Base-by-base conservation (phyloP, 192 early-diverging fungal genomes). In the Entomortierella beljakovae region DNA sequence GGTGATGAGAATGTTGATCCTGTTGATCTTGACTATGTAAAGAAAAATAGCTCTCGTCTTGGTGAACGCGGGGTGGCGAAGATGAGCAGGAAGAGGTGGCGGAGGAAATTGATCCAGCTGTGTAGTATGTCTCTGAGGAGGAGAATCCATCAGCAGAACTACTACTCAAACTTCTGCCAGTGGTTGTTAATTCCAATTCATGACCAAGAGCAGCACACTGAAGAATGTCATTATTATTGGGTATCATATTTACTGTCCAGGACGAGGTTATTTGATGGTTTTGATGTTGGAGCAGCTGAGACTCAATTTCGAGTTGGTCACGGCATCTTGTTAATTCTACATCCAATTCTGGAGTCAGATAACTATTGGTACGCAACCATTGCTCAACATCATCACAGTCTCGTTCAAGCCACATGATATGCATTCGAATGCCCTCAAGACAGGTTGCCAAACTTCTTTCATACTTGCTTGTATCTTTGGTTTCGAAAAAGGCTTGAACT, bases 351-450 rank as follows among this genome's bases (percentile, higher is more conserved):
- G 40, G 9, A 0, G 26, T 54, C 67, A 79, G 43, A 26, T 79
- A 79, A 1, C 75, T 68, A 61, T 79, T 69, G 7, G 16, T 15
- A 25, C 56, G 23, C 35, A 79, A 42, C 75, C 75, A 79, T 10
- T 48, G 25, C 62, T 79, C 75, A 1, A 79, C 75, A 65, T 79
- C 67, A 18, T 60, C 33, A 1, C 68, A 43, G 42, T 79, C 75
- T 28, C 75, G 31, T 49, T 79, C 67, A 16, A 79, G 43, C 75
- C 75, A 79, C 49, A 79, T 10, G 4, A 79, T 79, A 52, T 85
- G 82, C 71, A 85, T 80, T 38, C 89, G 79, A 64, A 91, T 86
- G 29, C 84, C 85, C 65, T 91, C 90, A 37, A 91, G 61, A n/a
- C 81, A 85, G 62, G 86, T 88, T 35, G 84, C 87, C 25, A 91